These are phyloP conservation scores for Solanum corneliomulleri DNA, from an alignment of 257 asterid genomes.

Conservation along the genomic window DNA sequence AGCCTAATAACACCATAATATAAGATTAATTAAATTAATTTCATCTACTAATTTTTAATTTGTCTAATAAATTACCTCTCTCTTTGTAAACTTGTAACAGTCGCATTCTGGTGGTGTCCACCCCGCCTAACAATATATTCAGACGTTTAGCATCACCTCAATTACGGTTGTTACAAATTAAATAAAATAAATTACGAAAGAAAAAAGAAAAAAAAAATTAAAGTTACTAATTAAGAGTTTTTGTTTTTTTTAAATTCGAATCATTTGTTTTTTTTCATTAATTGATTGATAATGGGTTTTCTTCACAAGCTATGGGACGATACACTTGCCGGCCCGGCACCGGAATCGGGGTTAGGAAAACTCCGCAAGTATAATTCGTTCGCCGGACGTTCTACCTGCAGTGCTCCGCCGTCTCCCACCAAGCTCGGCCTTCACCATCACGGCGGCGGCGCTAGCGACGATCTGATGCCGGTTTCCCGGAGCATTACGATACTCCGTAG, in stretches of 20 bases:
- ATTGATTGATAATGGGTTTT: constrained; percentile 47
- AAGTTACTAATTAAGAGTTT: neutral
- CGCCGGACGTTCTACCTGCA: constrained; percentile 11
- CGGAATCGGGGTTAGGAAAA: constrained; percentile 62
- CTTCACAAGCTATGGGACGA: constrained; percentile 85
- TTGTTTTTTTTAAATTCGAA: neutral
- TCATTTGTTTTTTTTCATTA: neutral
- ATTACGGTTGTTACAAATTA: constrained; percentile 62
- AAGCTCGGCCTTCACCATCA: constrained; percentile 2
- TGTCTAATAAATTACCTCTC: neutral
- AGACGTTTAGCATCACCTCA: constrained; percentile 24
- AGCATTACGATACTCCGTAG: constrained; percentile 47
- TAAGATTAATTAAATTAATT: neutral
- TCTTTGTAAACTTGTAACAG: constrained; percentile 45
- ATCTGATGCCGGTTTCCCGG: constrained; percentile 29
- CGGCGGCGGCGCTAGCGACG: neutral
- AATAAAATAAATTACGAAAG: neutral
- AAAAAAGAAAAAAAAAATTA: no score
- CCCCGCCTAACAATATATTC: constrained; percentile 1
- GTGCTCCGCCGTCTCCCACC: neutral
- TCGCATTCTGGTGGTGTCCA: constrained; percentile 50
- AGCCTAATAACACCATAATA: neutral
- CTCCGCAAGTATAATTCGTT: constrained; percentile 62
- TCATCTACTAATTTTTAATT: neutral
- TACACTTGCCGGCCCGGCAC: constrained; percentile 73